These are phyloP conservation scores for Adansonia gregorii DNA, from an alignment of 441 rosid species.

Conservation along the genomic window DNA sequence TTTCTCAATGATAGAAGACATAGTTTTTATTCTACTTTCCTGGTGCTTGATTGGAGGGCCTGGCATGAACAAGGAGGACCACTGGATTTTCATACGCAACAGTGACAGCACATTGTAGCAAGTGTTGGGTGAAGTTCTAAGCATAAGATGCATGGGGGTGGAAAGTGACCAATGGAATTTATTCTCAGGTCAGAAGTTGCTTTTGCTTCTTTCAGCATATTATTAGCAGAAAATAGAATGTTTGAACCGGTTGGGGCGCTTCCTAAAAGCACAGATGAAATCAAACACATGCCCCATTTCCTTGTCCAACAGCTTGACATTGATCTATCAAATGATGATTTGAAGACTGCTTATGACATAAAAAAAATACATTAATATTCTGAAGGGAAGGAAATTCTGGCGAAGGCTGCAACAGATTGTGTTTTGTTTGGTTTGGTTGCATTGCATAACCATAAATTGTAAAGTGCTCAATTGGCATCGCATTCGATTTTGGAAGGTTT, in stretches of 20 bases:
- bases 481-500: neutral
- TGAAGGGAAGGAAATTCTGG: neutral
- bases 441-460: neutral
- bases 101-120: conserved; percentile 3
- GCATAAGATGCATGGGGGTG: conserved; percentile 12
- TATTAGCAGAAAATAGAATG: neutral
- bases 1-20: neutral
- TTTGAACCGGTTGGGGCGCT: neutral
- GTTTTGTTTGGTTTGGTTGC: conserved; percentile 1
- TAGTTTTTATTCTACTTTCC: neutral
- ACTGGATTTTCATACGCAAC: neutral
- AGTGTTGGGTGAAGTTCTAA: neutral
- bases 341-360: neutral
- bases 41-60: neutral
- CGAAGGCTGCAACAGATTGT: neutral
- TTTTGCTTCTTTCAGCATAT: neutral
- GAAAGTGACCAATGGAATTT: conserved; percentile 2
- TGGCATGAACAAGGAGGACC: neutral
- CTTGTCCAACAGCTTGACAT: neutral
- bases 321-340: neutral
- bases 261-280: neutral
- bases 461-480: neutral
- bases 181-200: neutral
- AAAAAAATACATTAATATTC: conserved; percentile 10
- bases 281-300: neutral